phyloP scores from a whole-genome alignment of 208 protist species.

The Porcisia hertigi region DNA sequence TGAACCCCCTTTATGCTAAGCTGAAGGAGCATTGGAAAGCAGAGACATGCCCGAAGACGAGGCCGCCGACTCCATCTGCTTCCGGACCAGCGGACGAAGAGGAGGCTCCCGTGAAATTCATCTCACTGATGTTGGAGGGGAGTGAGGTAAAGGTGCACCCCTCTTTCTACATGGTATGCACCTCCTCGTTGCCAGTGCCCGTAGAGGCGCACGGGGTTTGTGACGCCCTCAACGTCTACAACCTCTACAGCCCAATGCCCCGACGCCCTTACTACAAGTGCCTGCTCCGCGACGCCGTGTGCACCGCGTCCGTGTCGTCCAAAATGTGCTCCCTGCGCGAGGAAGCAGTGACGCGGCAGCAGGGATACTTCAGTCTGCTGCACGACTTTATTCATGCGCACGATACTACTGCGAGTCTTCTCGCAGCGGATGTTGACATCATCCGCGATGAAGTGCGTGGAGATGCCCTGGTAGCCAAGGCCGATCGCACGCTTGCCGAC shows the following conservation, averaged over 20 bases:
- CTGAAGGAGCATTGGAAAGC: conserved; percentile 23
- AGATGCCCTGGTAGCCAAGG: conserved; percentile 38
- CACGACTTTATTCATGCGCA: conserved; percentile 30
- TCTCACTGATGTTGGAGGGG: conserved; percentile 35
- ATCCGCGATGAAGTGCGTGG: conserved; percentile 33
- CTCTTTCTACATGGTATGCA: conserved; percentile 63
- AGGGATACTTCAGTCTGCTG: conserved; percentile 41
- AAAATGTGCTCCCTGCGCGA: conserved; percentile 35
- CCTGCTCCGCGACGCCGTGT: conserved; percentile 17
- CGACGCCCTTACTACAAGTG: conserved; percentile 15
- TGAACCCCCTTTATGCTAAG: conserved; percentile 25
- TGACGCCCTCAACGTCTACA: conserved; percentile 35
- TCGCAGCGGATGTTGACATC: conserved; percentile 44
- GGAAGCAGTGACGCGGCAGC: conserved; percentile 33
- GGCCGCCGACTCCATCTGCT: not conserved
- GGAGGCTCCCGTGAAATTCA: not conserved
- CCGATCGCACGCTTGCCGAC: conserved; percentile 53
- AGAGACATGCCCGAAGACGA: not conserved
- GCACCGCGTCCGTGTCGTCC: conserved; percentile 19
- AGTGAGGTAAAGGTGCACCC: conserved; percentile 50
- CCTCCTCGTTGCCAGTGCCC: conserved; percentile 36
- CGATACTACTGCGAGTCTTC: conserved; percentile 23
- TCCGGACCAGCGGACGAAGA: not conserved
- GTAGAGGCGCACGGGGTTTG: conserved; percentile 8
- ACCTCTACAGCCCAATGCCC: conserved; percentile 22